phyloP scores from a whole-genome alignment of 805 yeast genomes.

The Sugiyamaella chiloensis region DNA sequence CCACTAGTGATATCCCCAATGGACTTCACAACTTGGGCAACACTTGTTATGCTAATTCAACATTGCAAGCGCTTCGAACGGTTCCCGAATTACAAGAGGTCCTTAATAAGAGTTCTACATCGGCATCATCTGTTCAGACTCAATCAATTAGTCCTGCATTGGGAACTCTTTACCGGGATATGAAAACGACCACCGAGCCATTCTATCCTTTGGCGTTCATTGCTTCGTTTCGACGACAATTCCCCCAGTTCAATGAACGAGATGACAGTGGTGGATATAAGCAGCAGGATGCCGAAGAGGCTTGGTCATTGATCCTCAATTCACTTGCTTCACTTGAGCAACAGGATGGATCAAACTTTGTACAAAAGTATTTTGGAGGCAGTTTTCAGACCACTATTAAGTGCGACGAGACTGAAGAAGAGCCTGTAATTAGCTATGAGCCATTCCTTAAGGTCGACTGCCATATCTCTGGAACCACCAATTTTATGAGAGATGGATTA shows the following conservation, averaged over 20 bases:
- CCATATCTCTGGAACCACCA: slow-evolving; percentile 81
- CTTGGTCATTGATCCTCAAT: slow-evolving; percentile 73
- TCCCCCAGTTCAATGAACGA: slow-evolving; percentile 88
- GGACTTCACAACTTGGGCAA: slow-evolving; percentile 72
- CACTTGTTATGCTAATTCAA: slow-evolving; percentile 73
- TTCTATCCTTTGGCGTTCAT: slow-evolving; percentile 70
- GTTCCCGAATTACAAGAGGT: slow-evolving; percentile 49
- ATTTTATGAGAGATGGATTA: slow-evolving; percentile 84
- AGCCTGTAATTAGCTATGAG: slow-evolving; percentile 45
- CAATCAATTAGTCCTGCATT: too few relatives aligned
- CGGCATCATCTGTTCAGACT: slow-evolving; percentile 14
- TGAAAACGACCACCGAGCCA: slow-evolving; percentile 36
- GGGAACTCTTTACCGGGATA: slow-evolving; percentile 31
- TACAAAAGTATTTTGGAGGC: slow-evolving; percentile 61
- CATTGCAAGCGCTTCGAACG: slow-evolving; percentile 53
- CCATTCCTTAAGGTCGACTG: slow-evolving; percentile 75
- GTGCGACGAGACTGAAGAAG: slow-evolving; percentile 57
- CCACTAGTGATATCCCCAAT: slow-evolving; percentile 47
- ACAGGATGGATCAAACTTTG: slow-evolving; percentile 34
- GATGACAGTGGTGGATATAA: slow-evolving; percentile 63
- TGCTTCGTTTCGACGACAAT: slow-evolving; percentile 48
- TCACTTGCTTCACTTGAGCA: slow-evolving; percentile 42
- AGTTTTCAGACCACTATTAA: slow-evolving; percentile 59
- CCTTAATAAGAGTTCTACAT: slow-evolving; percentile 36
- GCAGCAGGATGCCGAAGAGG: slow-evolving; percentile 99